These are phyloP conservation scores for Monosporascus sp. DNA, from an alignment of 2,329 filamentous ascomycete genomes.

Conservation along the genomic window DNA sequence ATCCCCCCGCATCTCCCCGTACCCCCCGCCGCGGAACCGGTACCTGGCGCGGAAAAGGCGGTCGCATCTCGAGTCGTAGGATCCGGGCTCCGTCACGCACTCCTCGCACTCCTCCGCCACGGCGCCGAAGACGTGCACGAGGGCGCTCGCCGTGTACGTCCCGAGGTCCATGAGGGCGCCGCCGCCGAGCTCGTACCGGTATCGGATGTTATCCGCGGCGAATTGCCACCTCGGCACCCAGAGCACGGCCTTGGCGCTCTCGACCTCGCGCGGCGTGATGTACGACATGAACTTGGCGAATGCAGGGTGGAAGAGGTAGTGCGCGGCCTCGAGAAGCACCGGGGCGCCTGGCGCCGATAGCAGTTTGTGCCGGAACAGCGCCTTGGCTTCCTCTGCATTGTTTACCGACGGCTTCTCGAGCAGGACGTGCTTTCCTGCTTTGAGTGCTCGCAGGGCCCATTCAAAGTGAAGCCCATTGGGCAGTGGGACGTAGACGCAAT, in stretches of 20 bases:
- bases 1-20: conserved; percentile 26
- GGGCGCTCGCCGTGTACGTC: conserved; percentile 25
- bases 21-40: conserved; percentile 27
- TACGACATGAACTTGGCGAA: conserved; percentile 36
- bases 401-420: conserved; percentile 48
- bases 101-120: conserved; percentile 27
- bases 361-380: conserved; percentile 35
- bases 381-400: conserved; percentile 38
- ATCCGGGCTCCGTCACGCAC: conserved; percentile 16
- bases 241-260: conserved; percentile 25
- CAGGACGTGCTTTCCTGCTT: conserved; percentile 48
- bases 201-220: conserved; percentile 36
- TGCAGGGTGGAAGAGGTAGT: conserved; percentile 45
- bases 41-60: conserved; percentile 25
- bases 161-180: conserved; percentile 34
- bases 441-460: conserved; percentile 42
- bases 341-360: conserved; percentile 30
- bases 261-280: conserved; percentile 33
- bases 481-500: conserved; percentile 47
- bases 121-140: conserved; percentile 27
- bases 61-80: conserved; percentile 20
- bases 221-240: conserved; percentile 26
- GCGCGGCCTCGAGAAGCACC: conserved; percentile 48
- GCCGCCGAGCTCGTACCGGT: conserved; percentile 35
- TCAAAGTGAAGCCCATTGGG: conserved; percentile 37